phyloP scores from a whole-genome alignment of 805 yeast genomes.

The Kluyveromyces siamensis region DNA sequence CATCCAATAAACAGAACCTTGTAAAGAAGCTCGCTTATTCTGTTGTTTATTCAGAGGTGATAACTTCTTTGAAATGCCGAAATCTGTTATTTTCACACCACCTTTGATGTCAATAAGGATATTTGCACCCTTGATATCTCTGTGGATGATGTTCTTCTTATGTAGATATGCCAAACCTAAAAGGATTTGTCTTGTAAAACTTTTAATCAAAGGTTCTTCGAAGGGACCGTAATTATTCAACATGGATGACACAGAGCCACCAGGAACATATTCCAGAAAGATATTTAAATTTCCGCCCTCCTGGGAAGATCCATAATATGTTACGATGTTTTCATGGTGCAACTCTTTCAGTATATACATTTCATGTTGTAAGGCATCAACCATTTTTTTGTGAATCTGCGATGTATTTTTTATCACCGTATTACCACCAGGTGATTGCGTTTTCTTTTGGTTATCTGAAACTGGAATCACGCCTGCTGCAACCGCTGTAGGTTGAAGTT shows the following conservation, averaged over 20 bases:
- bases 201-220: conserved; percentile 65
- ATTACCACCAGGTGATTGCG: conserved; percentile 13
- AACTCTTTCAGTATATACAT: conserved; percentile 67
- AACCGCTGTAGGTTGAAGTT: conserved; percentile 42
- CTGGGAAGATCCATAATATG: conserved; percentile 80
- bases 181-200: conserved; percentile 66
- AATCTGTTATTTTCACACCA: conserved; percentile 76
- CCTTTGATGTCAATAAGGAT: conserved; percentile 74
- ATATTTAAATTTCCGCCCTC: conserved; percentile 69
- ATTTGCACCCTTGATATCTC: conserved; percentile 87
- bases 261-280: conserved; percentile 68
- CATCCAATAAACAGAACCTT: conserved; percentile 98
- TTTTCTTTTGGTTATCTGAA: conserved; percentile 13
- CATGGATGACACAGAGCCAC: conserved; percentile 66
- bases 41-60: conserved; percentile 41
- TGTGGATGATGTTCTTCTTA: conserved; percentile 65
- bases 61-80: conserved; percentile 68
- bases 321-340: conserved; percentile 86
- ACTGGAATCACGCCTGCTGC: conserved; percentile 19
- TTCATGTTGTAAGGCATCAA: conserved; percentile 76
- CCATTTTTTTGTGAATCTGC: conserved; percentile 43
- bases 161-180: conserved; percentile 70
- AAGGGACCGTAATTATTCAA: conserved; percentile 67
- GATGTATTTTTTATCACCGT: conserved; percentile 11
- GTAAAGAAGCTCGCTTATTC: conserved; percentile 67